These are phyloP conservation scores for Acephala macrosclerotiorum DNA, from an alignment of 2,329 filamentous ascomycete species.

Conservation along the genomic window DNA sequence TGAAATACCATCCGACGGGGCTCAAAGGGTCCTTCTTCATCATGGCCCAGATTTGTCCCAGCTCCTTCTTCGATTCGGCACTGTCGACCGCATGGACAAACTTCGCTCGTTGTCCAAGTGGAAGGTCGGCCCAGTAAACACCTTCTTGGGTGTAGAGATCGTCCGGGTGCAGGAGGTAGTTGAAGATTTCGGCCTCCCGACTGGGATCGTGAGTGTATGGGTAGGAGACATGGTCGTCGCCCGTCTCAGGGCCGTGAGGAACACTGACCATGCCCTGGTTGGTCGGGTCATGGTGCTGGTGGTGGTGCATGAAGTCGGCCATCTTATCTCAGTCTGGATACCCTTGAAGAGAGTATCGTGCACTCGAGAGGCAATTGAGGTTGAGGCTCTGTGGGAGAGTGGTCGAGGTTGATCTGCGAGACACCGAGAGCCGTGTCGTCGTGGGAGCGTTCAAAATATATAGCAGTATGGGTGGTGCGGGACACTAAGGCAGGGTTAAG, in stretches of 20 bases:
- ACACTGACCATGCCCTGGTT: slow-evolving; percentile 36
- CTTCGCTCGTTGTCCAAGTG: slow-evolving; percentile 69
- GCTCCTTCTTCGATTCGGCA: slow-evolving; percentile 73
- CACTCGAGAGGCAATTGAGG: slow-evolving; percentile 1
- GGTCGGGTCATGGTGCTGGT: slow-evolving; percentile 39
- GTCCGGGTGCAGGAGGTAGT: slow-evolving; percentile 81
- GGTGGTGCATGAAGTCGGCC: slow-evolving; percentile 35
- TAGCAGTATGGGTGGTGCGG: not conserved
- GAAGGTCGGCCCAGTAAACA: slow-evolving; percentile 92
- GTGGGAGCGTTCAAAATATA: slow-evolving; percentile 4
- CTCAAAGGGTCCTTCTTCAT: slow-evolving; percentile 86
- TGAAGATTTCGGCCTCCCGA: slow-evolving; percentile 70
- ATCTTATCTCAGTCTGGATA: slow-evolving; percentile 26
- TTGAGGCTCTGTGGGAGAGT: not conserved
- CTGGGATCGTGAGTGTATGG: slow-evolving; percentile 27
- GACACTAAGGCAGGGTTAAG: slow-evolving; percentile 4
- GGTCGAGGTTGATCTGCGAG: slow-evolving; percentile 6
- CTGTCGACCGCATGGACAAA: slow-evolving; percentile 81
- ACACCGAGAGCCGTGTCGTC: not conserved
- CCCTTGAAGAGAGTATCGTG: not conserved
- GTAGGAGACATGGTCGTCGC: slow-evolving; percentile 38
- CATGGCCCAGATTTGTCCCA: slow-evolving; percentile 74
- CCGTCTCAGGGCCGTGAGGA: slow-evolving; percentile 44
- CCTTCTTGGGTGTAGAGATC: slow-evolving; percentile 86
- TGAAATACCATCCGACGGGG: slow-evolving; percentile 85